phyloP scores from a whole-genome alignment of 2,329 filamentous ascomycete genomes.

The Zalaria obscura region DNA sequence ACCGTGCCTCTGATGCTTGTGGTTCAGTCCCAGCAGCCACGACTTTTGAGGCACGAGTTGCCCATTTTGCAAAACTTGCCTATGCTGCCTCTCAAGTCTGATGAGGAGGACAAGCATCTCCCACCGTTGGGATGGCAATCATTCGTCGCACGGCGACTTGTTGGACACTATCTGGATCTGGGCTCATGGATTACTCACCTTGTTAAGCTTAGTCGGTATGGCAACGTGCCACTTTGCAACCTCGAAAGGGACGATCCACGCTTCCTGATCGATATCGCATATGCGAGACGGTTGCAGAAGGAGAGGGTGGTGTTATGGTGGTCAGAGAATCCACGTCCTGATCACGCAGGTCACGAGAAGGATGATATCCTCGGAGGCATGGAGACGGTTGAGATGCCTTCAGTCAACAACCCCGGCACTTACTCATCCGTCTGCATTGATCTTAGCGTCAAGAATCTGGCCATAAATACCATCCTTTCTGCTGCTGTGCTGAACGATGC shows the following conservation, averaged over 20 bases:
- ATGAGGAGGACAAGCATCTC: constrained; percentile 71
- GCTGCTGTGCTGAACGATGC: constrained; percentile 94
- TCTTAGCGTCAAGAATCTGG: constrained; percentile 80
- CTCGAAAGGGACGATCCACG: constrained; percentile 86
- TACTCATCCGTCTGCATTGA: constrained; percentile 96
- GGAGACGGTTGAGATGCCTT: constrained; percentile 82
- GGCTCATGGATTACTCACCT: constrained; percentile 85
- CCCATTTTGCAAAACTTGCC: constrained; percentile 75
- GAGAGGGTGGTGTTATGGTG: constrained; percentile 96
- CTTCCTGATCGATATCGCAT: constrained; percentile 91
- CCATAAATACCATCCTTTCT: constrained; percentile 94
- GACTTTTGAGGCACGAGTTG: constrained; percentile 70
- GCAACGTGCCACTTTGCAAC: constrained; percentile 89
- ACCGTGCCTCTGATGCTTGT: constrained; percentile 67
- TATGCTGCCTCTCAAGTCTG: constrained; percentile 64
- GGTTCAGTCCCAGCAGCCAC: constrained; percentile 76
- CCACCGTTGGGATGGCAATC: constrained; percentile 90
- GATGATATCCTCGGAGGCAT: constrained; percentile 76
- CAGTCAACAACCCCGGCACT: constrained; percentile 82
- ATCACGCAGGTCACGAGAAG: constrained; percentile 90
- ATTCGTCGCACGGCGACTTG: constrained; percentile 71
- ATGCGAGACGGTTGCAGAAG: constrained; percentile 75
- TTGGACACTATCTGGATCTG: constrained; percentile 84
- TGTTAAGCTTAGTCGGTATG: constrained; percentile 75
- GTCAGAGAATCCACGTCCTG: constrained; percentile 73